A percentile compares a stretch with the other conserved stretches of the same genome.
Evolutionary conservation across 2,329 filamentous ascomycete genomes (phyloP).

Genomic region (Madurella fahalii): DNA sequence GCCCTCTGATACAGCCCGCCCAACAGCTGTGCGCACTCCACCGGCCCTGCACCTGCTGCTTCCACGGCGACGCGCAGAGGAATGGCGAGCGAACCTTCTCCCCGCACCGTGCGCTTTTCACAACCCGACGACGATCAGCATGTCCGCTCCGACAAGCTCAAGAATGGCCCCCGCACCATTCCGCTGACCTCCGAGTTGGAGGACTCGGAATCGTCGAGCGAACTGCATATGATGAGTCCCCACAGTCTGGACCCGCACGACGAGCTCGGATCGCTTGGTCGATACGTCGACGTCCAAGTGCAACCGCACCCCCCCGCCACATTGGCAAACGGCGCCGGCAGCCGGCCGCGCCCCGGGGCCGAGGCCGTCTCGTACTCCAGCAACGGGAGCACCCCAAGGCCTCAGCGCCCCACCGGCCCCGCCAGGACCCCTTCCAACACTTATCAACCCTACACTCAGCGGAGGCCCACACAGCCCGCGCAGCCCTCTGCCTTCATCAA

Average conservation of each 20-base stretch:
- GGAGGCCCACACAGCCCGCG: constrained; percentile 40
- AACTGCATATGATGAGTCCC: constrained; percentile 42
- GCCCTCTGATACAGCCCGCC: not conserved
- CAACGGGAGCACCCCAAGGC: constrained; percentile 39
- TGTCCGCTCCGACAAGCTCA: constrained; percentile 39
- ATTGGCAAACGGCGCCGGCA: constrained; percentile 39
- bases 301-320: constrained; percentile 34
- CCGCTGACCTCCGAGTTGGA: constrained; percentile 44
- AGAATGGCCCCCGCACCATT: constrained; percentile 33
- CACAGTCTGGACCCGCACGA: constrained; percentile 48
- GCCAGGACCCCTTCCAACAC: constrained; percentile 73
- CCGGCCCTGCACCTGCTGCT: not conserved
- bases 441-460: constrained; percentile 65
- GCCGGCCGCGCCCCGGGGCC: constrained; percentile 37
- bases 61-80: not conserved
- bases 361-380: constrained; percentile 28
- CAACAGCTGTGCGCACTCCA: not conserved
- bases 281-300: constrained; percentile 46
- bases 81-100: constrained; percentile 47
- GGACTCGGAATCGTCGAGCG: constrained; percentile 44
- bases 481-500: constrained; percentile 38
- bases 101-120: constrained; percentile 55
- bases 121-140: constrained; percentile 43
- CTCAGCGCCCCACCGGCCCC: constrained; percentile 64
- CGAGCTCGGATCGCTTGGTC: constrained; percentile 41